A percentile compares a stretch with the other conserved stretches of the same genome.
phyloP scores from a whole-genome alignment of 2,329 filamentous ascomycete genomes.

The Moelleriella libera region DNA sequence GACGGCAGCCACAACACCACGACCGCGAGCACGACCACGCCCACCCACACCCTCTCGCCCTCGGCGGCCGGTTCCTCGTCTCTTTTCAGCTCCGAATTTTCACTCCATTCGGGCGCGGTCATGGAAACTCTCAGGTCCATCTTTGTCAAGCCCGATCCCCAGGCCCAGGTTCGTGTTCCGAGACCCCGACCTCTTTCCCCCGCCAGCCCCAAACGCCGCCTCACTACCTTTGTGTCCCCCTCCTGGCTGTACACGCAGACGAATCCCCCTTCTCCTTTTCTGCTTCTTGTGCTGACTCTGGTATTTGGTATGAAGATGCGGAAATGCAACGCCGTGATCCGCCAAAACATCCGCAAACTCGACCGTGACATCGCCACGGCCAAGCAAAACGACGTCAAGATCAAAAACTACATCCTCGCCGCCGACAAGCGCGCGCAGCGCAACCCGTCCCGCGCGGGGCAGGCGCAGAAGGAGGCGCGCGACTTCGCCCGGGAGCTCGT shows the following conservation, averaged over 20 bases:
- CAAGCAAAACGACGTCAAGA: slow-evolving; percentile 68
- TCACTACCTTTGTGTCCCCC: neutral
- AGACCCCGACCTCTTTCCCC: too few species aligned
- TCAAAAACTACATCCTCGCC: slow-evolving; percentile 69
- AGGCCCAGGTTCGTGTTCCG: slow-evolving; percentile 55
- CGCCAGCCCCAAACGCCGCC: neutral
- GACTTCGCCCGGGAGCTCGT: slow-evolving; percentile 82
- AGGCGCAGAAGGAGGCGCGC: slow-evolving; percentile 71
- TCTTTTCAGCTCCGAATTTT: neutral
- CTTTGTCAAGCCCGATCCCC: slow-evolving; percentile 85
- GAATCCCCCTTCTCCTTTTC: neutral
- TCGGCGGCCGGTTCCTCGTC: too few species aligned
- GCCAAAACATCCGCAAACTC: slow-evolving; percentile 80
- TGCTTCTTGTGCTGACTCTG: too few species aligned
- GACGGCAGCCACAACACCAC: neutral
- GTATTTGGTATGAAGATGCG: slow-evolving; percentile 47
- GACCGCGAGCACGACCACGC: neutral
- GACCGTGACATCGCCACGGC: slow-evolving; percentile 80
- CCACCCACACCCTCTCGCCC: neutral
- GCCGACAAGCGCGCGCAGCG: slow-evolving; percentile 70
- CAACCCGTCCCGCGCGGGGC: slow-evolving; percentile 63
- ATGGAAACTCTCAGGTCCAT: slow-evolving; percentile 85
- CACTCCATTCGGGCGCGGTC: slow-evolving; percentile 10
- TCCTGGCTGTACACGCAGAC: neutral
- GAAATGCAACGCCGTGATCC: slow-evolving; percentile 87